Base-by-base conservation (phyloP, 306 rosid genomes). In the Trifolium repens region DNA sequence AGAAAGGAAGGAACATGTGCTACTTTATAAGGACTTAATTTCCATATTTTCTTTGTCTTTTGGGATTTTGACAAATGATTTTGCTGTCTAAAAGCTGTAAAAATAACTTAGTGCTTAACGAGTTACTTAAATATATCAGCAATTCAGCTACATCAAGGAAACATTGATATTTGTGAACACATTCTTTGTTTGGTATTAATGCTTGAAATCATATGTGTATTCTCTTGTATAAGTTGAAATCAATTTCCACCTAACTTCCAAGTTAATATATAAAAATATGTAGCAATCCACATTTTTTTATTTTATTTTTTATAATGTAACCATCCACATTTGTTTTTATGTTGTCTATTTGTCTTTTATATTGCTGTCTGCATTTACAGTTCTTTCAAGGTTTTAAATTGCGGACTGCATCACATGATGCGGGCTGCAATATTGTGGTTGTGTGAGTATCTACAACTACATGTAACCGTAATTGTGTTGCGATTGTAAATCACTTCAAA, bases 151-250 rank as follows among this genome's bases (percentile, higher is more conserved):
- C 14, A 17, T 62, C 87, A 47, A 79, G 68, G 62, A 49, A 71
- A 49, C 84, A 59, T 79, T 50, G 84, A 59, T 74, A 71, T 58
- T 54, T 78, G 70, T 44, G 67, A 71, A 17, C 55, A 16, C 30
- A 19, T 74, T 54, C 69, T 67, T 67, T 59, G 43, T 59, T 30
- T 60, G 66, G 66, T 4, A 24, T 58, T 46, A 39, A 64, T 43
- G 49, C 7, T 63, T 32, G 26, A 17, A 53, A 43, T 42, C 5
- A 9, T 54, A 39, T 39, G 7, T 39, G 42, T 39, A 39, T 43
- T 32, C 8, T 34, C 16, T 13, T 68, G 78, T 32, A 40, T 37
- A 58, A 47, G 49, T 37, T 73, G 63, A 44, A 66, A 27, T 67
- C 16, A 46, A 47, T 74, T 75, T 39, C 43, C 63, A 40, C 13